Percentiles rank a stretch among this genome's conserved stretches.
phyloP scores from a whole-genome alignment of 768 basidiomycete genomes.

The Kwoniella europaea region DNA sequence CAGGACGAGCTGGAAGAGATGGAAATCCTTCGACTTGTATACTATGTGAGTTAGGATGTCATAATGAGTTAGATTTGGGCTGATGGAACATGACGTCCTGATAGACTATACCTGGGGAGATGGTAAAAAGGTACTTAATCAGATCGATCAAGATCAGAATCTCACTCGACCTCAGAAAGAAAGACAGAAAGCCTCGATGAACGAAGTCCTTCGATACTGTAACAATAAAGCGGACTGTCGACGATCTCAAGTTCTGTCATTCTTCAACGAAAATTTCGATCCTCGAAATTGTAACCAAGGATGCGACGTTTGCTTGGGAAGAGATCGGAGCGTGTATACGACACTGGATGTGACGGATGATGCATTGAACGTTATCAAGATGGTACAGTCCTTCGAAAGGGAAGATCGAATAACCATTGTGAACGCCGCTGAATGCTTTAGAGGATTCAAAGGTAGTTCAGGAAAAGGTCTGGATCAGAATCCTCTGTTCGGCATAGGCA shows the following conservation, averaged over 20 bases:
- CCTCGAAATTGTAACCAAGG: slow-evolving; percentile 67
- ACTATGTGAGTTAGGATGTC: slow-evolving; percentile 67
- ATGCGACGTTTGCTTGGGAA: slow-evolving; percentile 82
- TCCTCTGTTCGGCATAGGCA: slow-evolving; percentile 63
- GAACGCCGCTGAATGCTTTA: slow-evolving; percentile 69
- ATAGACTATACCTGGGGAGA: slow-evolving; percentile 73
- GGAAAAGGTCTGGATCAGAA: slow-evolving; percentile 64
- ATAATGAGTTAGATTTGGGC: not conserved
- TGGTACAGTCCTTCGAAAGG: slow-evolving; percentile 64
- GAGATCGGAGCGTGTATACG: slow-evolving; percentile 60
- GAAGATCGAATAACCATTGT: slow-evolving; percentile 67
- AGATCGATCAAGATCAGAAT: slow-evolving; percentile 67
- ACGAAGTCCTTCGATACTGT: slow-evolving; percentile 78
- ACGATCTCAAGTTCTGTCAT: slow-evolving; percentile 81
- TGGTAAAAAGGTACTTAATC: slow-evolving; percentile 63
- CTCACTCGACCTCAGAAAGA: slow-evolving; percentile 67
- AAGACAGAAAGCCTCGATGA: slow-evolving; percentile 69
- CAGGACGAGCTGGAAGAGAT: slow-evolving; percentile 93
- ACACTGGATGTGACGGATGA: slow-evolving; percentile 67
- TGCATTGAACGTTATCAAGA: slow-evolving; percentile 65
- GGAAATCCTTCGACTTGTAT: slow-evolving; percentile 81
- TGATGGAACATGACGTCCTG: slow-evolving; percentile 13
- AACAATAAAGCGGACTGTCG: slow-evolving; percentile 82
- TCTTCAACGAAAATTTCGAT: slow-evolving; percentile 84
- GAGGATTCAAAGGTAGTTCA: slow-evolving; percentile 66